Evolutionary conservation across 2,329 filamentous ascomycete genomes (phyloP), one percentile per base, ranked within the genome.

Genomic region (Paramyrothecium roridum): DNA sequence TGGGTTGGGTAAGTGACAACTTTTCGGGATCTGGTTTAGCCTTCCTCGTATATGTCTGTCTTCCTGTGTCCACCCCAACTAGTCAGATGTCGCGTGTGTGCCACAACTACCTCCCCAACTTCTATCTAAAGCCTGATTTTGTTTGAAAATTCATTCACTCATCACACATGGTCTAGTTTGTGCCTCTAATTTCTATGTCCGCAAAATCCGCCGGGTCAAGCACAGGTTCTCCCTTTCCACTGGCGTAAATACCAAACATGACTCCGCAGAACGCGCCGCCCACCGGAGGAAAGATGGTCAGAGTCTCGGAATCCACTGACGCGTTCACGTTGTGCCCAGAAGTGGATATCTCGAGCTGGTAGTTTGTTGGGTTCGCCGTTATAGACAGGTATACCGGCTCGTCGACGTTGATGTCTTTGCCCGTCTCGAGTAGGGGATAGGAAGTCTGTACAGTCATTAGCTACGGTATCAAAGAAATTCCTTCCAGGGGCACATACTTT

Each of bases 171-270:
- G 21, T 48, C 46, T 48, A 48, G 21, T 21, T 22, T 2, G 46
- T 48, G 2, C 17, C 20, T 17, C 21, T 21, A 19, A 48, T 21
- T 21, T 48, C 46, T 48, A 61, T 56, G 4, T 55, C 45, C 2
- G 37, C 21, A 54, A 63, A 63, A 19, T 63, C 61, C 1, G 61
- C 61, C 1, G 60, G 56, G 1, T 64, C 59, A 12, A 65, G 50
- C 2, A 64, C 63, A 1, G 63, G 61, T 30, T 63, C 60, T 0
- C 55, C 55, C 10, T 30, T 62, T 0, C 63, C 61, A 40, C 57
- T 54, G 1, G 63, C 63, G 34, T 65, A 65, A 1, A 65, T 43
- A 0, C 63, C 63, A 55, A 65, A 60, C 62, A 65, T 61, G 3
- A 53, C 53, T 2, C 63, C 63, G 1, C 62, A 54, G 22, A 65